A percentile compares a stretch with the other conserved stretches of the same genome.
These are phyloP conservation scores for Achlya hypogyna DNA, from an alignment of 352 stramenopile genomes.

Conservation along the genomic window DNA sequence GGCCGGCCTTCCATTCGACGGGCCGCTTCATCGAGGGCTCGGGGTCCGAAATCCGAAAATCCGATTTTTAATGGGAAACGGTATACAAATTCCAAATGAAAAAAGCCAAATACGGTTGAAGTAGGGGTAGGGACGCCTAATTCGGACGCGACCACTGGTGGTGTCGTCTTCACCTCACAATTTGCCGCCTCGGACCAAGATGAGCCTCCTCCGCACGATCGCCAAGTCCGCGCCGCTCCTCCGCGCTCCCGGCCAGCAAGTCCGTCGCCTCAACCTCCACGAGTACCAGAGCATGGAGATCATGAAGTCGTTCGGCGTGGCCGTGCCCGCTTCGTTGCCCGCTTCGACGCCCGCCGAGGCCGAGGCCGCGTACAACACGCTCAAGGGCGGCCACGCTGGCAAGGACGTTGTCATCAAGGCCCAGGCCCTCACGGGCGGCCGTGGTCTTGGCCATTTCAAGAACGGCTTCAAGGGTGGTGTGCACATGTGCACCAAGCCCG, in stretches of 20 bases:
- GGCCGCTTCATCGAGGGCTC: background rate
- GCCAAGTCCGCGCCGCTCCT: conserved; percentile 27
- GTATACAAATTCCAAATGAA: background rate
- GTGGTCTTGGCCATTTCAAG: conserved; percentile 93
- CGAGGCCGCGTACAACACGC: conserved; percentile 67
- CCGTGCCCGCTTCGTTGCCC: conserved; percentile 54
- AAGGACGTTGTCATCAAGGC: conserved; percentile 94
- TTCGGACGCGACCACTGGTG: background rate
- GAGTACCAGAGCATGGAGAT: conserved; percentile 93
- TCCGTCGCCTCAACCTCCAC: conserved; percentile 88
- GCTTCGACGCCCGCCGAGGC: conserved; percentile 75
- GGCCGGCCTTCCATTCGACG: background rate
- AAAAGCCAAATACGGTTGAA: background rate
- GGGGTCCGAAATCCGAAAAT: background rate
- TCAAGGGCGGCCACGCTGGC: conserved; percentile 53
- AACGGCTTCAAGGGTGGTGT: conserved; percentile 97
- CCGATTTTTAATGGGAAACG: background rate
- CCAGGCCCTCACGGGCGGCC: conserved; percentile 94
- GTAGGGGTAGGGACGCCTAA: background rate
- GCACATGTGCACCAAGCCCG: conserved; percentile 90
- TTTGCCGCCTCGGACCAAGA: background rate
- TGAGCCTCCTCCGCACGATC: conserved; percentile 4
- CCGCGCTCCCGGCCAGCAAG: conserved; percentile 41
- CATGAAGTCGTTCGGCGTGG: conserved; percentile 85
- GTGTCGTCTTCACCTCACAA: background rate